phyloP scores from a whole-genome alignment of 2,329 filamentous ascomycete genomes.

The Xylariaceae sp. region DNA sequence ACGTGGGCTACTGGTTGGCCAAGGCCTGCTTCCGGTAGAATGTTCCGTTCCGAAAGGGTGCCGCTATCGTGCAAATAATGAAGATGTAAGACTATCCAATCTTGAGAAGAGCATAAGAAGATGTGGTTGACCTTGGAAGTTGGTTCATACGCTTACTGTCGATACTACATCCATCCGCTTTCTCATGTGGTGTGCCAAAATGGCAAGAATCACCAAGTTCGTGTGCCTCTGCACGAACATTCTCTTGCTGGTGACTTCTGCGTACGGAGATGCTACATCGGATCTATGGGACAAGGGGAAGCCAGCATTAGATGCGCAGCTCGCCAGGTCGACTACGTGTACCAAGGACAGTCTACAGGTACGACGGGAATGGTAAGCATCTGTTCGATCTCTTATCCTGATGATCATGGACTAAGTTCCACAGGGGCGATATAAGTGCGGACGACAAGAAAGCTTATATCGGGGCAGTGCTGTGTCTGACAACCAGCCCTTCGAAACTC shows the following conservation, averaged over 20 bases:
- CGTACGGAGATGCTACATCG: conserved; percentile 20
- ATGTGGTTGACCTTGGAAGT: background rate
- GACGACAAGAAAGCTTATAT: conserved; percentile 22
- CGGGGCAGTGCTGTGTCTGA: conserved; percentile 25
- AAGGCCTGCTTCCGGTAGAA: conserved; percentile 6
- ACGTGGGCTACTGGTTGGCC: background rate
- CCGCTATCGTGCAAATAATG: background rate
- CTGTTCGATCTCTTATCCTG: background rate
- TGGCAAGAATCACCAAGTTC: conserved; percentile 6
- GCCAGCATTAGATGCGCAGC: conserved; percentile 19
- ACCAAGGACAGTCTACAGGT: conserved; percentile 21
- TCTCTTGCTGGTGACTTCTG: conserved; percentile 7
- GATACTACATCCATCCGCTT: background rate
- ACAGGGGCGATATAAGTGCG: conserved; percentile 15
- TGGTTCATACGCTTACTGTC: background rate
- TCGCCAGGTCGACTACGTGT: conserved; percentile 22
- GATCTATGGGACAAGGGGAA: conserved; percentile 23
- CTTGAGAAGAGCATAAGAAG: conserved; percentile 7
- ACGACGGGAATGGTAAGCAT: conserved; percentile 22
- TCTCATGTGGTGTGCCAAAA: background rate
- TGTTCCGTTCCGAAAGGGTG: conserved; percentile 17
- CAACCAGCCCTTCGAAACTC: conserved; percentile 21
- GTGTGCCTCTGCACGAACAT: conserved; percentile 7
- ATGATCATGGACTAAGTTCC: background rate
- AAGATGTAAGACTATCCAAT: background rate